Percentiles rank a stretch among this genome's conserved stretches.
These are phyloP conservation scores for Cyclostephanos invisitatus DNA, from an alignment of 108 stramenopile species.

Conservation along the genomic window DNA sequence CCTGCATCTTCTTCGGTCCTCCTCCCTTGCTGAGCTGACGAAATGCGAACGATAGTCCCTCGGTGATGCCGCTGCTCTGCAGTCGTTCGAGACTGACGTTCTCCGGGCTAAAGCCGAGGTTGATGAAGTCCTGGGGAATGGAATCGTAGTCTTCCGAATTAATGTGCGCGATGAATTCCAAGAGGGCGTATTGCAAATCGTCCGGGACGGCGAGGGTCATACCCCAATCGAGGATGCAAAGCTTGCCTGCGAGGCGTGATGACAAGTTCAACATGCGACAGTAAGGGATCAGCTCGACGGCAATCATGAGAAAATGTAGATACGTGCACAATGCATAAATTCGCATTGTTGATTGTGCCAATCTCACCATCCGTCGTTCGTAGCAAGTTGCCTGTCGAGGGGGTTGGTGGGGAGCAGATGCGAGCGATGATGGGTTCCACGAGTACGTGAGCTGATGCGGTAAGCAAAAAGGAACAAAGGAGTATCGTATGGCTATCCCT, in stretches of 20 bases:
- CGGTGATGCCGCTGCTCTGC: conserved; percentile 67
- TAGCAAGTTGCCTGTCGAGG: conserved; percentile 65
- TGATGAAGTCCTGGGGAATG: conserved; percentile 85
- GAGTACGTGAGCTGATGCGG: background rate
- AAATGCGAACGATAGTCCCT: conserved; percentile 74
- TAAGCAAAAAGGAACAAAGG: background rate
- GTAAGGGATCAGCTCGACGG: background rate
- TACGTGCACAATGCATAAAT: too few species aligned
- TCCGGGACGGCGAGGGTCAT: conserved; percentile 79
- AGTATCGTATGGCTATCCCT: background rate
- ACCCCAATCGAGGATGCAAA: conserved; percentile 90
- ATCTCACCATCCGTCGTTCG: conserved; percentile 75
- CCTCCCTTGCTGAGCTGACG: conserved; percentile 73
- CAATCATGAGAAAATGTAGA: background rate
- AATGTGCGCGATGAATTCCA: conserved; percentile 91
- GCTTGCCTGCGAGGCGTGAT: conserved; percentile 18
- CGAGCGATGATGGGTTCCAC: background rate
- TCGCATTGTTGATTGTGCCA: too few species aligned
- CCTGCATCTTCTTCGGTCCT: conserved; percentile 72
- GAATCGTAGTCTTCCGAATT: conserved; percentile 86
- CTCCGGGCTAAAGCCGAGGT: conserved; percentile 72
- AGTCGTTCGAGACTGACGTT: conserved; percentile 66
- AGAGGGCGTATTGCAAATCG: conserved; percentile 80
- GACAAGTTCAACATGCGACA: background rate
- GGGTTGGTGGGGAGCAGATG: conserved; percentile 4